Conservation (phyloP, 2,329 filamentous ascomycete genomes). For the Aspergillus pseudonomiae region DNA sequence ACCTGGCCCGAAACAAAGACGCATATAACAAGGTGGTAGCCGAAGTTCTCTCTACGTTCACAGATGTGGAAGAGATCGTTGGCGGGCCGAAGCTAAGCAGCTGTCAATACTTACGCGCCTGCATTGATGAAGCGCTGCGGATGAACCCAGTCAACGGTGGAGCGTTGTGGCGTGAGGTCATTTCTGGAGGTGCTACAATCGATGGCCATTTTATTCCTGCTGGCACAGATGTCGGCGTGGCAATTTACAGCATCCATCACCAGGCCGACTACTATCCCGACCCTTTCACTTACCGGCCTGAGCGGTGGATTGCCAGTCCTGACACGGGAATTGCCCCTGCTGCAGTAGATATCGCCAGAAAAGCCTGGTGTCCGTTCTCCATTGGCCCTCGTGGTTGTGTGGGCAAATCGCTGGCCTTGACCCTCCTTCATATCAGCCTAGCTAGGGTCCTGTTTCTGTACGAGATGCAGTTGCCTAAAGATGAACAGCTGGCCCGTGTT, state of each 20-base stretch:
- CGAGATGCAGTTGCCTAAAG: background rate
- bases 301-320: constrained; percentile 45
- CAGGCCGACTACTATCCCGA: constrained; percentile 21
- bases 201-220: constrained; percentile 20
- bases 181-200: constrained; percentile 29
- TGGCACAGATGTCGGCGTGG: constrained; percentile 44
- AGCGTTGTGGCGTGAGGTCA: constrained; percentile 38
- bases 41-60: constrained; percentile 43
- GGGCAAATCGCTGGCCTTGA: background rate
- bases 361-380: constrained; percentile 5
- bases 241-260: constrained; percentile 35
- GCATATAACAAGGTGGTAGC: constrained; percentile 30
- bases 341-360: constrained; percentile 7
- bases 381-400: constrained; percentile 1
- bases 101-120: constrained; percentile 10
- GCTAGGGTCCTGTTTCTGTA: background rate
- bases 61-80: constrained; percentile 36
- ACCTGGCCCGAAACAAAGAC: constrained; percentile 39
- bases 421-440: background rate
- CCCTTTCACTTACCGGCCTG: constrained; percentile 28
- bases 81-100: constrained; percentile 3
- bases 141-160: constrained; percentile 24
- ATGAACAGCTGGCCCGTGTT: background rate
- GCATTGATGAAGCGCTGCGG: constrained; percentile 13
- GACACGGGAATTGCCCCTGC: background rate